These are phyloP conservation scores for Moesziomyces globuligerus DNA, from an alignment of 1,284 basidiomycete species.

Conservation along the genomic window DNA sequence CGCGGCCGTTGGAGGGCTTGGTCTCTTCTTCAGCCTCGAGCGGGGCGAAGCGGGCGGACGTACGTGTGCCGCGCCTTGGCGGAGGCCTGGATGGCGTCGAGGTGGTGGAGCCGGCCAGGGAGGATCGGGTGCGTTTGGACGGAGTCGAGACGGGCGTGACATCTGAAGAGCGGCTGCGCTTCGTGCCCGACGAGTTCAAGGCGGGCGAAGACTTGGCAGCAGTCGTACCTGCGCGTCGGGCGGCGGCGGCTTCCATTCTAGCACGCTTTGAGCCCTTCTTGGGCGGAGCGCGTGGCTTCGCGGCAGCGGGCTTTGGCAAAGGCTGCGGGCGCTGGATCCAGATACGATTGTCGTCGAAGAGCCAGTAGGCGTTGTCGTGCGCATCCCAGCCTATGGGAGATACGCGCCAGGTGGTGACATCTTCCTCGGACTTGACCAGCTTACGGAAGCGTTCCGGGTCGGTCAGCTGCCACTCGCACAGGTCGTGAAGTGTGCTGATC, in stretches of 20 bases:
- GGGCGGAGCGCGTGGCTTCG: conserved; percentile 39
- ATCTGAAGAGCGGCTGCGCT: conserved; percentile 72
- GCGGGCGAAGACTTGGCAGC: conserved; percentile 75
- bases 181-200: conserved; percentile 7
- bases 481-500: conserved; percentile 62
- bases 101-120: conserved; percentile 20
- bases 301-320: conserved; percentile 39
- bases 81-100: conserved; percentile 36
- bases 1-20: conserved; percentile 18
- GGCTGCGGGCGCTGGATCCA: conserved; percentile 78
- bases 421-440: conserved; percentile 70
- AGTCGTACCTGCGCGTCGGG: conserved; percentile 66
- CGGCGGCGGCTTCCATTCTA: conserved; percentile 33
- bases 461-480: conserved; percentile 72
- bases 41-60: conserved; percentile 37
- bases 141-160: conserved; percentile 27
- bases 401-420: conserved; percentile 71
- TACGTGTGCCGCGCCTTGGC: conserved; percentile 32
- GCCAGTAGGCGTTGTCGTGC: conserved; percentile 84
- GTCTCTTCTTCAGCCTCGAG: conserved; percentile 21
- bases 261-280: conserved; percentile 50
- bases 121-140: conserved; percentile 37
- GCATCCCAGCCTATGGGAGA: conserved; percentile 87
- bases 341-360: conserved; percentile 84
- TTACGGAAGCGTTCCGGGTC: conserved; percentile 71